These are phyloP conservation scores for Brettanomyces bruxellensis DNA, from an alignment of 805 yeast species.

Conservation along the genomic window DNA sequence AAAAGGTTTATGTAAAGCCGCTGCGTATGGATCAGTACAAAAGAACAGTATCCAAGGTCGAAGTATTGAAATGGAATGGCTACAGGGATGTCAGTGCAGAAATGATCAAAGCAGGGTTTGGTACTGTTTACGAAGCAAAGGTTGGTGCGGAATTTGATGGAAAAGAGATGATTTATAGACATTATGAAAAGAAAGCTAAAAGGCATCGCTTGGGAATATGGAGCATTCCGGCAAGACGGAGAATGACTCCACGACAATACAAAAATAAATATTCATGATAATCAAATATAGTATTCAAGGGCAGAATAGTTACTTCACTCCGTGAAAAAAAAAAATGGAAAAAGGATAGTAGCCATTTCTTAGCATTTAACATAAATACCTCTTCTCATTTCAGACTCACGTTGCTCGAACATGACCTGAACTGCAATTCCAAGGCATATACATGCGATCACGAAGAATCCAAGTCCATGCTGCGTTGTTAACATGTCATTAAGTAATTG, in stretches of 20 bases:
- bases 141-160: slow-evolving; percentile 82
- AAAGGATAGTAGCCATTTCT: not conserved
- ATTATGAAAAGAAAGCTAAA: slow-evolving; percentile 55
- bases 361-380: slow-evolving; percentile 80
- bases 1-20: slow-evolving; percentile 67
- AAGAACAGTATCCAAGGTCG: slow-evolving; percentile 74
- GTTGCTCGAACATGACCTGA: slow-evolving; percentile 89
- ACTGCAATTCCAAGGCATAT: slow-evolving; percentile 68
- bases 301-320: not conserved
- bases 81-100: slow-evolving; percentile 76
- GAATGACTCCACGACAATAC: slow-evolving; percentile 69
- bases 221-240: slow-evolving; percentile 36
- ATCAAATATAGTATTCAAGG: not conserved
- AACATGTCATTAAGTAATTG: slow-evolving; percentile 62
- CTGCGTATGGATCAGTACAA: slow-evolving; percentile 80
- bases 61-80: slow-evolving; percentile 54
- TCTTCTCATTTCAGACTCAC: slow-evolving; percentile 76
- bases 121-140: slow-evolving; percentile 80
- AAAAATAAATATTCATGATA: slow-evolving; percentile 34
- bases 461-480: slow-evolving; percentile 58
- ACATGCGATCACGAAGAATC: slow-evolving; percentile 54
- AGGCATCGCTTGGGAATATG: slow-evolving; percentile 57
- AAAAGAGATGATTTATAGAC: slow-evolving; percentile 47
- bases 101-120: slow-evolving; percentile 79
- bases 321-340: not conserved